Base-by-base conservation (phyloP, 2,329 filamentous ascomycete species). In the Fusarium papillatum region DNA sequence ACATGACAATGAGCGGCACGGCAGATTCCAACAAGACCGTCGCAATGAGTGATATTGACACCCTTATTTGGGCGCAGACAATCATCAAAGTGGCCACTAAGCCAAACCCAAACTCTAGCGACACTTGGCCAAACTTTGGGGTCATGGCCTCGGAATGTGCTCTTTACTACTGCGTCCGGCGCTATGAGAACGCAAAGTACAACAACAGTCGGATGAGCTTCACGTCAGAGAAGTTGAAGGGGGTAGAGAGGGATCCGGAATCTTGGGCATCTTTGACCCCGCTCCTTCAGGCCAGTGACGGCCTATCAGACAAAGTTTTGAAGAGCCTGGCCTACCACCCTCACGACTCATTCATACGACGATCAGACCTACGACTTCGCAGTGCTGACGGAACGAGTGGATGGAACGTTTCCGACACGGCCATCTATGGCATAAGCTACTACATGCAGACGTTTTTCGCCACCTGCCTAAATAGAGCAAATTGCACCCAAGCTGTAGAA, bases 1-100 rank as follows among this genome's bases (percentile, higher is more conserved):
- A 68, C 31, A 74, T 76, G 73, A 66, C 71, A 13, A 74, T 68
- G 66, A n/a, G 46, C 19, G 73, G 69, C 6, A 68, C 66, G 6
- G 64, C 64, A 7, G 43, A 76, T n/a, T 46, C 66, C 14, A 64
- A 46, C 9, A 64, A 29, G 9, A 74, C 74, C 5, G 69, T 74
- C 0, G 60, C 55, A 13, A 72, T 74, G 69, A 39, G 41, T 7
- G 64, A 72, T 29, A 19, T 76, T 16, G 71, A 74, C 29, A 74
- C 74, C 4, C 61, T 76, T 5, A 74, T 76, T 46, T 76, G 74
- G 74, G 57, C 71, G 1, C 69, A 76, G 50, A 74, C 39, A 19
- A 34, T 68, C 10, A 76, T 76, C 14, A 72, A 66, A 39, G 71
- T 74, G 2, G 61, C 68, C 19, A 66, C 55, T 7, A 39, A 61